Conservation (phyloP, 2,329 filamentous ascomycete species). For the Hypoxylon sp. region DNA sequence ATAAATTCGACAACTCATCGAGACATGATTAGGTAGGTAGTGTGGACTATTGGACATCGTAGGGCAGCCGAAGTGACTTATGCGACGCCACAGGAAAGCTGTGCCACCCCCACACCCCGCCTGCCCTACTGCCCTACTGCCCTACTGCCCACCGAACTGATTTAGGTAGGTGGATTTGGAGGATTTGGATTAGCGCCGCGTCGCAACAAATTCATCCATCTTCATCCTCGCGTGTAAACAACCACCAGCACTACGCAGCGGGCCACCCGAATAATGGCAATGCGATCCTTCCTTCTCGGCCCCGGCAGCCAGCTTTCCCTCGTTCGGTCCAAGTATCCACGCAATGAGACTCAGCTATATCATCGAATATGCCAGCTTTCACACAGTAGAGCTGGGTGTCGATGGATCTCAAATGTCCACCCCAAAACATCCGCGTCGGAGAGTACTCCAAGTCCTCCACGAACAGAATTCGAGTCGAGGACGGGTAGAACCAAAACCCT, state of each 20-base stretch:
- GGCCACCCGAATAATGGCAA: neutral
- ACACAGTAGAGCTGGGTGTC: neutral
- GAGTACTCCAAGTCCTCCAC: neutral
- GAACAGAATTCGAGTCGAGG: neutral
- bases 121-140: too few relatives aligned
- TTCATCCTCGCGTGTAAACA: neutral
- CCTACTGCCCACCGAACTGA: too few relatives aligned
- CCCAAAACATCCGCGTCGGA: neutral
- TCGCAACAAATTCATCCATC: neutral
- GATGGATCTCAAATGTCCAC: neutral
- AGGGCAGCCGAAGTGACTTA: too few relatives aligned
- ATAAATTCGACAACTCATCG: too few relatives aligned
- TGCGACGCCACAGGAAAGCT: too few relatives aligned
- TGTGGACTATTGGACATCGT: too few relatives aligned
- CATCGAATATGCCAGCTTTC: neutral
- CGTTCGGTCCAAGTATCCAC: neutral
- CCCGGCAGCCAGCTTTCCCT: neutral
- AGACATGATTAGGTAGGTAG: too few relatives aligned
- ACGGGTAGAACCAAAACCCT: neutral
- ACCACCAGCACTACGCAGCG: neutral
- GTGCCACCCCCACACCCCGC: too few relatives aligned
- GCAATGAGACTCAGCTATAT: neutral
- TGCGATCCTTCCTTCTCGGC: neutral
- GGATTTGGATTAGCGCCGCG: too few relatives aligned
- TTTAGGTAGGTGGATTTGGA: too few relatives aligned